phyloP scores from a whole-genome alignment of 768 basidiomycete species.

The Amanita exitialis region DNA sequence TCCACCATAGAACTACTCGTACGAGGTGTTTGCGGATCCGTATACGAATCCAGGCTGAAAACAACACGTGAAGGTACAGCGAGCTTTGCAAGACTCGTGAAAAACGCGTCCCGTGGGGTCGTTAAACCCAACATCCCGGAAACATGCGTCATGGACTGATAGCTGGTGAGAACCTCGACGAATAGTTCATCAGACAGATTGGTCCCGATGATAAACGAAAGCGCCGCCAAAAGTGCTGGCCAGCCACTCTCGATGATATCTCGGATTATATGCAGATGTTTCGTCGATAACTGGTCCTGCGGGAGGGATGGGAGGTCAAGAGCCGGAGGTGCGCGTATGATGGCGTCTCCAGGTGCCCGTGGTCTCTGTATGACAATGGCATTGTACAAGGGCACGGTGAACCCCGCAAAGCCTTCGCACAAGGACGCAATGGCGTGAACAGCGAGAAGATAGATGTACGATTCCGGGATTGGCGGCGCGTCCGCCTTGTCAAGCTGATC shows the following conservation, averaged over 20 bases:
- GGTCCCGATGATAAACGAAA: slow-evolving; percentile 84
- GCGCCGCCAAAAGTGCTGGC: slow-evolving; percentile 86
- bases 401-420: slow-evolving; percentile 76
- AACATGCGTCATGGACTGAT: slow-evolving; percentile 79
- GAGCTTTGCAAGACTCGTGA: slow-evolving; percentile 82
- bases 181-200: slow-evolving; percentile 91
- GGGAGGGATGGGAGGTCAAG: slow-evolving; percentile 53
- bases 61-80: slow-evolving; percentile 89
- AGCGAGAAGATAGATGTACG: slow-evolving; percentile 87
- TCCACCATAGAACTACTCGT: slow-evolving; percentile 52
- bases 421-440: slow-evolving; percentile 82
- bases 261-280: slow-evolving; percentile 53
- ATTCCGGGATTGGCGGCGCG: slow-evolving; percentile 85
- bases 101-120: slow-evolving; percentile 90
- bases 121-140: slow-evolving; percentile 80
- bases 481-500: slow-evolving; percentile 98
- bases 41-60: slow-evolving; percentile 59
- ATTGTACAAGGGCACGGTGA: slow-evolving; percentile 68
- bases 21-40: slow-evolving; percentile 47
- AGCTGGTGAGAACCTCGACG: slow-evolving; percentile 71
- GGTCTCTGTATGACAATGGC: slow-evolving; percentile 58
- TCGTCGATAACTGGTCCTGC: slow-evolving; percentile 35
- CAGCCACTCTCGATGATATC: slow-evolving; percentile 83
- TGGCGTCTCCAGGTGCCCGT: slow-evolving; percentile 49
- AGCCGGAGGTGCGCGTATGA: slow-evolving; percentile 63